Percentiles rank a stretch among this genome's conserved stretches.
Evolutionary conservation across 331 rosid genomes (phyloP).

Genomic region (Rhamnella rubrinervis): DNA sequence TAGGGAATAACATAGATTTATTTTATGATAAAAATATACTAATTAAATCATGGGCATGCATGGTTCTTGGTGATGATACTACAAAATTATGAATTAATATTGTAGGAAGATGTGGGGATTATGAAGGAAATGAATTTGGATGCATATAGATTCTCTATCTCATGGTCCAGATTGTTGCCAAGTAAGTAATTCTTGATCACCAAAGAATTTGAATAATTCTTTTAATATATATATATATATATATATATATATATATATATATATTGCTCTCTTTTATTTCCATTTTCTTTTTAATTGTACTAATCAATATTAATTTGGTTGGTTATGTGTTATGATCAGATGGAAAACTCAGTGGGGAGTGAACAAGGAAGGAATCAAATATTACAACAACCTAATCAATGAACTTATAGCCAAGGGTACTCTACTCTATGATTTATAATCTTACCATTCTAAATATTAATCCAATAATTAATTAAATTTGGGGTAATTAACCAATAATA

Average conservation of each 20-base stretch:
- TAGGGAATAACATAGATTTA: no score
- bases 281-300: neutral
- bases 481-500: neutral
- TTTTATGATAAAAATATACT: no score
- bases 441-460: neutral
- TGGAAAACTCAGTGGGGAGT: constrained; percentile 33
- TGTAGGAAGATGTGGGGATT: constrained; percentile 29
- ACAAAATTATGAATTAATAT: neutral
- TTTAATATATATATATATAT: no score
- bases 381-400: constrained; percentile 26
- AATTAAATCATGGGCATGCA: no score
- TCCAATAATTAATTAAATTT: neutral
- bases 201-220: no score
- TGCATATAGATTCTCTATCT: constrained; percentile 34
- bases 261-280: neutral
- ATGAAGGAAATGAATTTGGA: constrained; percentile 26
- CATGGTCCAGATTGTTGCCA: constrained; percentile 32
- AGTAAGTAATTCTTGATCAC: constrained; percentile 1
- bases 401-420: constrained; percentile 12
- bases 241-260: no score
- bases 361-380: constrained; percentile 25
- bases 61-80: neutral
- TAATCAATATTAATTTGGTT: neutral
- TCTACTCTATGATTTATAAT: neutral
- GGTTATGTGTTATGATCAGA: constrained; percentile 4